These are phyloP conservation scores for Cardamine resedifolia DNA, from an alignment of 345 rosid species.

Conservation along the genomic window DNA sequence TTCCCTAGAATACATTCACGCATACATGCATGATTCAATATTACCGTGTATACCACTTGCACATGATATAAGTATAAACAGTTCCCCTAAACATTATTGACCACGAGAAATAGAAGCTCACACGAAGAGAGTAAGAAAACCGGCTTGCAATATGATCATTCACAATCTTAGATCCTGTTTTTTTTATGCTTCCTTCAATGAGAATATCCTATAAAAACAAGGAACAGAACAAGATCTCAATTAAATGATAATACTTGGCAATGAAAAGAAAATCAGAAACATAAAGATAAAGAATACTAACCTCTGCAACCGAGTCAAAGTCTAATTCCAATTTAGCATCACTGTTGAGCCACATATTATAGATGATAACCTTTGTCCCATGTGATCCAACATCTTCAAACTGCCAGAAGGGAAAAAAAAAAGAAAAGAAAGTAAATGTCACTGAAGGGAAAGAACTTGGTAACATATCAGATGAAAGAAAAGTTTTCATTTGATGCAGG, in stretches of 20 bases:
- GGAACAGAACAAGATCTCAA: slow-evolving; percentile 23
- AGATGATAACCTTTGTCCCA: slow-evolving; percentile 88
- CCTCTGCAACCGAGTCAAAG: slow-evolving; percentile 68
- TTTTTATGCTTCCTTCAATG: slow-evolving; percentile 60
- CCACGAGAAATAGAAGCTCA: slow-evolving; percentile 44
- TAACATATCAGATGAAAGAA: not conserved
- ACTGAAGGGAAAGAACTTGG: slow-evolving; percentile 16
- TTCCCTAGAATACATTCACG: not conserved
- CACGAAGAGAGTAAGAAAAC: slow-evolving; percentile 73
- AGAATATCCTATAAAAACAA: slow-evolving; percentile 64
- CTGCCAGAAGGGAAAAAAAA: slow-evolving; percentile 47
- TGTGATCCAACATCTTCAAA: slow-evolving; percentile 71
- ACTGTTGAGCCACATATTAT: slow-evolving; percentile 79
- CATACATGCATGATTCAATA: slow-evolving; percentile 9
- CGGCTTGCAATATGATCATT: slow-evolving; percentile 76
- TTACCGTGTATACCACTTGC: not conserved
- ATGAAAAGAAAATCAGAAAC: slow-evolving; percentile 10
- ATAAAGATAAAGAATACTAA: slow-evolving; percentile 35
- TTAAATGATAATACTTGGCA: slow-evolving; percentile 1
- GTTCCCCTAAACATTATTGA: not conserved
- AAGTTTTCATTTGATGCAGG: not conserved
- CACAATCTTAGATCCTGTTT: slow-evolving; percentile 46
- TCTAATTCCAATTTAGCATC: slow-evolving; percentile 73
- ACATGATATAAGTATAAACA: slow-evolving; percentile 23
- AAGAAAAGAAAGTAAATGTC: slow-evolving; percentile 10